Base-by-base conservation (phyloP, 2,329 filamentous ascomycete species). In the Exserohilum rostratum region DNA sequence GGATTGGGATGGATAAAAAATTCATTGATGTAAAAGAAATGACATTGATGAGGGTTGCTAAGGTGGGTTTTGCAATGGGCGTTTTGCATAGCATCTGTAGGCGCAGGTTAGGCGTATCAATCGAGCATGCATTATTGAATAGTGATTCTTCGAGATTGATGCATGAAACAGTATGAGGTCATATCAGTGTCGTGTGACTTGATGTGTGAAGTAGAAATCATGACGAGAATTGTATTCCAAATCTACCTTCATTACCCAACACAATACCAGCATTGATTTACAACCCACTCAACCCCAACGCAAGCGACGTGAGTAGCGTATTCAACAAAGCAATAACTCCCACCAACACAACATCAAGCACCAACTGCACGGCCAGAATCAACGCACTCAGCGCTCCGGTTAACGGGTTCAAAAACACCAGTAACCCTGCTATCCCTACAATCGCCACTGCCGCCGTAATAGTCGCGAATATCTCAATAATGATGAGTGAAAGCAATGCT, bases 391-490 rank as follows among this genome's bases (percentile, higher is more conserved):
- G 30, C 15, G 59, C 54, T 25, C 46, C 45, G 10, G 60, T 62
- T 50, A 65, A 38, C 2, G 60, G 60, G 29, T 63, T 61, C 25
- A 61, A 17, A 29, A 52, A 61, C 5, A 66, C 29, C 10, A 65
- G 22, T 5, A 65, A 18, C 4, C 53, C 60, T 10, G 57, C 61
- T 9, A 61, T 48, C 10, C 58, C 61, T 13, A 66, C 18, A n/a
- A 65, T 57, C 10, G 56, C 56, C 29, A 63, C 44, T 1, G 63
- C 61, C 17, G 45, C 61, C 18, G 53, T 47, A 33, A 66, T 17
- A 1, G 61, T 66, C 7, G 63, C 63, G 12, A 66, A 61, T 9
- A 65, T 58, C 44, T 66, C 63, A 1, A 65, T 48, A 11, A 65
- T 61, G 39, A 63, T 65, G 15, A 63, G 54, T 6, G 53, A 45